Conservation (phyloP, 2,329 filamentous ascomycete species). For the Scedosporium boydii region DNA sequence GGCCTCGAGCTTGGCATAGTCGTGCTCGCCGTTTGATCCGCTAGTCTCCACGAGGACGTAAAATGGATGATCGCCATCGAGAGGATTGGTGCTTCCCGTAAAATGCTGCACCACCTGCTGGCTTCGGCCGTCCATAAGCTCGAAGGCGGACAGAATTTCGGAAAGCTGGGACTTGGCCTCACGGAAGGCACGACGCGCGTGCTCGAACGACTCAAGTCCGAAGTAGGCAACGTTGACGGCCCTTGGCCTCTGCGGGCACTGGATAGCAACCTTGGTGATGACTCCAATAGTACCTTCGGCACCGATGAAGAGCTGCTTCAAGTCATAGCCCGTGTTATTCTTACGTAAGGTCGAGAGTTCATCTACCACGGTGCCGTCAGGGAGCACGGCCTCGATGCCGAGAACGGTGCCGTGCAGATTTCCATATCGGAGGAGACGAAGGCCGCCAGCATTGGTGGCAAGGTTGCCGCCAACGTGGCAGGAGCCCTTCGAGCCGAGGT, state of each 20-base stretch:
- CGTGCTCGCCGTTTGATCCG: conserved; percentile 88
- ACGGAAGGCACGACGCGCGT: conserved; percentile 76
- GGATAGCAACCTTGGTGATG: conserved; percentile 80
- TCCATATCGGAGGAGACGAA: conserved; percentile 84
- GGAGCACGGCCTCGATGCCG: conserved; percentile 85
- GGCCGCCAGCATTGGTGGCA: conserved; percentile 86
- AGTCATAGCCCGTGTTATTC: conserved; percentile 97
- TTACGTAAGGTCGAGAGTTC: conserved; percentile 84
- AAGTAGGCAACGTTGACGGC: conserved; percentile 95
- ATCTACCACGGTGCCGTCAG: conserved; percentile 85
- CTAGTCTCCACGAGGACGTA: conserved; percentile 97
- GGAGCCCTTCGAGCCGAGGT: conserved; percentile 94
- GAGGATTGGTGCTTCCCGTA: conserved; percentile 66
- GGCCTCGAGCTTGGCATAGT: conserved; percentile 78
- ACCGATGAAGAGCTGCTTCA: conserved; percentile 95
- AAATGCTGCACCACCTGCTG: conserved; percentile 69
- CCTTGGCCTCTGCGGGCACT: conserved; percentile 77
- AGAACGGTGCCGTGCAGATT: conserved; percentile 89
- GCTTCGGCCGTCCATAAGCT: conserved; percentile 84
- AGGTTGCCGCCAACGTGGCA: conserved; percentile 96
- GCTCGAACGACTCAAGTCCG: conserved; percentile 80
- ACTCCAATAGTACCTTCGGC: conserved; percentile 92
- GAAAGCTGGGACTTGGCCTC: conserved; percentile 85
- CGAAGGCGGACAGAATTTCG: conserved; percentile 94
- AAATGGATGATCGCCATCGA: conserved; percentile 81